These are phyloP conservation scores for Beauveria caledonica DNA, from an alignment of 2,329 filamentous ascomycete species.

Conservation along the genomic window DNA sequence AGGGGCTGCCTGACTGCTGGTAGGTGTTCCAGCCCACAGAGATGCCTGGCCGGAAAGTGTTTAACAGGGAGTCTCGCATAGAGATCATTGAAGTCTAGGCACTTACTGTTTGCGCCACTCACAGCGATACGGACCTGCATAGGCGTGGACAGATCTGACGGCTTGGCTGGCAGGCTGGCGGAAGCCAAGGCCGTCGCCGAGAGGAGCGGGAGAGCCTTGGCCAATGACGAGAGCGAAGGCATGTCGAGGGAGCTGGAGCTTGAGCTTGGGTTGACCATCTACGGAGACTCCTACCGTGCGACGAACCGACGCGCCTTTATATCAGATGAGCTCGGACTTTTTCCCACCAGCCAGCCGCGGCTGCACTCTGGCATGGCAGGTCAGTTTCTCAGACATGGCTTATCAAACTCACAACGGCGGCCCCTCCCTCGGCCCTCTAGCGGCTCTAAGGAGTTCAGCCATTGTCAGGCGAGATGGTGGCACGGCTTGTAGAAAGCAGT, in stretches of 20 bases:
- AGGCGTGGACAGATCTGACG: slow-evolving; percentile 42
- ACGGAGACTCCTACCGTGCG: background rate
- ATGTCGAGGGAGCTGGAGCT: background rate
- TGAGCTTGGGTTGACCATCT: background rate
- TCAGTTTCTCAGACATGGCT: background rate
- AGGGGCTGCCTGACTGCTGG: slow-evolving; percentile 33
- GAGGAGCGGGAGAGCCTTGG: slow-evolving; percentile 1
- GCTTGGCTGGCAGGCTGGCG: slow-evolving; percentile 35
- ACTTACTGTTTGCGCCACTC: slow-evolving; percentile 38
- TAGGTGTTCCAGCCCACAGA: slow-evolving; percentile 52
- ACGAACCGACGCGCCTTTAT: background rate
- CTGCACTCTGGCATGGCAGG: background rate
- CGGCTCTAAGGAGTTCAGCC: background rate
- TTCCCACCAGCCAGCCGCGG: background rate
- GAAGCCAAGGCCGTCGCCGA: slow-evolving; percentile 2
- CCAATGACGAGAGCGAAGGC: background rate
- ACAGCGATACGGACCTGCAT: slow-evolving; percentile 46
- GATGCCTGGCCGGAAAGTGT: slow-evolving; percentile 28
- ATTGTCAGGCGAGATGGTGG: background rate
- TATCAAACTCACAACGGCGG: background rate
- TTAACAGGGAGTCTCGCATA: background rate
- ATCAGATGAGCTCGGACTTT: background rate
- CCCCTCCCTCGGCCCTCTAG: background rate
- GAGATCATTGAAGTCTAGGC: background rate
- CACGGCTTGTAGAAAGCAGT: background rate